These are phyloP conservation scores for Arxiozyma slooffiae DNA, from an alignment of 1,139 yeast species.

Conservation along the genomic window DNA sequence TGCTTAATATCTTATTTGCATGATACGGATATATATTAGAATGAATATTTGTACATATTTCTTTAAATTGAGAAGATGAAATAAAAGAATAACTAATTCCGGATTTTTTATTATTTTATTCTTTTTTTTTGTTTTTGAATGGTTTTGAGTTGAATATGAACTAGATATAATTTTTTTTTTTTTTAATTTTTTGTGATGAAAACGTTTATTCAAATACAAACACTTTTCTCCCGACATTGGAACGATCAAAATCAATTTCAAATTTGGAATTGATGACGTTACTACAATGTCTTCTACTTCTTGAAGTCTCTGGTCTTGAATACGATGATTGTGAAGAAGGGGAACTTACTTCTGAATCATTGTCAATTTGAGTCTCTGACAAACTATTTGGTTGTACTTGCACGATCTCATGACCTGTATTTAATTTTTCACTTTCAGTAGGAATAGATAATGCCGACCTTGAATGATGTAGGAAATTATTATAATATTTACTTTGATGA, in stretches of 20 bases:
- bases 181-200: too few species aligned
- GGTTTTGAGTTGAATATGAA: too few species aligned
- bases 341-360: slow-evolving; percentile 5
- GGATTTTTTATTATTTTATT: too few species aligned
- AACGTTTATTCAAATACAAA: slow-evolving; percentile 16
- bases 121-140: too few species aligned
- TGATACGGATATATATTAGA: too few species aligned
- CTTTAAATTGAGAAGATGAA: neutral
- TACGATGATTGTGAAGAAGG: slow-evolving; percentile 3
- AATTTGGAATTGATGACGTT: slow-evolving; percentile 27
- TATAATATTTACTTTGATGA: neutral
- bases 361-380: slow-evolving; percentile 8
- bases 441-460: slow-evolving; percentile 18
- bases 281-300: slow-evolving; percentile 12
- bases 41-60: neutral
- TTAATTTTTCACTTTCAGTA: slow-evolving; percentile 24
- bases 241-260: slow-evolving; percentile 33
- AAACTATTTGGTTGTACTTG: slow-evolving; percentile 13
- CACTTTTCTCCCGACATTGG: slow-evolving; percentile 33
- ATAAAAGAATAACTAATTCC: too few species aligned
- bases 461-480: slow-evolving; percentile 10
- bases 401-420: slow-evolving; percentile 22
- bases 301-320: slow-evolving; percentile 10
- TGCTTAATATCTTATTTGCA: neutral
- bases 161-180: neutral